Base-by-base conservation (phyloP, 225 moss, liverwort and hornwort genomes). In the Climacium dendroides region DNA sequence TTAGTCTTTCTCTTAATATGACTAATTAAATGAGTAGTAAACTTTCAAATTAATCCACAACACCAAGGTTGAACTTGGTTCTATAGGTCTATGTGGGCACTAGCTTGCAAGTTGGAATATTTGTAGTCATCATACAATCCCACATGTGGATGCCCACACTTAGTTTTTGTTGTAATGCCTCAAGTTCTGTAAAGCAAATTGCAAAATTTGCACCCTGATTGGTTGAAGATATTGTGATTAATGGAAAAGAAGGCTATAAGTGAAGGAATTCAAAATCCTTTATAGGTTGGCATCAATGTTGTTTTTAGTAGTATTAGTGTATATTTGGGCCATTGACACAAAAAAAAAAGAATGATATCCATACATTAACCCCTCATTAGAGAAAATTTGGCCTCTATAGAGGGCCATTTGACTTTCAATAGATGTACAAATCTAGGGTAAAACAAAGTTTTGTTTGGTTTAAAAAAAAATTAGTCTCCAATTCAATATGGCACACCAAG, bases 181-280 rank as follows among this genome's bases (percentile, higher is more conserved):
- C 4, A 1, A 30, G 11, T 8, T 47, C 0, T 11, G 0, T 30
- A 48, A 12, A 32, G 3, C 0, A 1, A 12, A 50, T 19, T 14
- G 25, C 13, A 50, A 32, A 48, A 32, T 32, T 73, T 50, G 7
- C 13, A 32, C 7, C 8, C 1, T 0, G 0, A 5, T 32, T 74
- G 32, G 2, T 32, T 47, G 19, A 47, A 0, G 29, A 45, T 45
- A 47, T 74, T 74, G 50, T 48, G 1, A 32, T 32, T 4, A 19
- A 29, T 50, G 12, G 13, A 74, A 50, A 48, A 0, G 7, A 50
- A 30, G 0, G 0, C 6, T 3, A 48, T 19, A 3, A 48, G 2
- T 48, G 7, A 30, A 32, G 11, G 47, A 32, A 0, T 48, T 48
- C 19, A 48, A 0, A 0, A 1, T 32, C 4, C 30, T 32, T 6